Base-by-base conservation (phyloP, 139 green algal genomes). In the Asterochloris sp. region DNA sequence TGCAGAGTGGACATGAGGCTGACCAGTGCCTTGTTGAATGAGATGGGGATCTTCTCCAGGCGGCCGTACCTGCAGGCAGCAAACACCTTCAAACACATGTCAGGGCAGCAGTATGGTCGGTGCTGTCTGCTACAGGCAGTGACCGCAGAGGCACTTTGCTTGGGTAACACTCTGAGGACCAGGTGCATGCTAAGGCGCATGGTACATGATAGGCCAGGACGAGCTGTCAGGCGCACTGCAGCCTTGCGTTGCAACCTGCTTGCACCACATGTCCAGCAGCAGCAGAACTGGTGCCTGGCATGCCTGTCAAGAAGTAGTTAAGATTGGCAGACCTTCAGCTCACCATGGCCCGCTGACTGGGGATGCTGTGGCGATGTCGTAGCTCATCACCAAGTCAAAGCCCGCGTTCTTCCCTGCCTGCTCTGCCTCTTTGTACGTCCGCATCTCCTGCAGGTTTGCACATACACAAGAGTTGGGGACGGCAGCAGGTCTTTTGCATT, bases 341-440 rank as follows among this genome's bases (percentile, higher is more conserved):
- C 47, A 85, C 82, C 82, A 85, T n/a, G 76, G 76, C 0, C 82
- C 76, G 28, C 69, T 54, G n/a, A 85, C 82, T 66, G 83, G 76
- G 6, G 83, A 82, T 13, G 83, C 83, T 19, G 80, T 62, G 24
- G 93, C 93, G 11, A 96, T 83, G 74, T 97, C 93, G 62, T 85
- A 69, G 71, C 85, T 91, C 54, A 85, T 73, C 67, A 96, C 73
- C 78, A 95, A 82, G 76, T 90, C 79, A 85, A 98, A 97, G 60
- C 95, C 93, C 0, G 91, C 92, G 15, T 77, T 78, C 88, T 95
- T 94, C 38, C 93, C 96, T 0, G 95, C 97, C 19, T 95, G 85
- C 86, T 97, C 93, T 11, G 91, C 92, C 87, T 98, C 74, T 83
- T 89, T 89, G 82, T 90, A 96, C 0, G 92, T 96, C 64, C 94